These are phyloP conservation scores for Astrephomene gubernaculifera DNA, from an alignment of 139 green algal genomes.

Conservation along the genomic window DNA sequence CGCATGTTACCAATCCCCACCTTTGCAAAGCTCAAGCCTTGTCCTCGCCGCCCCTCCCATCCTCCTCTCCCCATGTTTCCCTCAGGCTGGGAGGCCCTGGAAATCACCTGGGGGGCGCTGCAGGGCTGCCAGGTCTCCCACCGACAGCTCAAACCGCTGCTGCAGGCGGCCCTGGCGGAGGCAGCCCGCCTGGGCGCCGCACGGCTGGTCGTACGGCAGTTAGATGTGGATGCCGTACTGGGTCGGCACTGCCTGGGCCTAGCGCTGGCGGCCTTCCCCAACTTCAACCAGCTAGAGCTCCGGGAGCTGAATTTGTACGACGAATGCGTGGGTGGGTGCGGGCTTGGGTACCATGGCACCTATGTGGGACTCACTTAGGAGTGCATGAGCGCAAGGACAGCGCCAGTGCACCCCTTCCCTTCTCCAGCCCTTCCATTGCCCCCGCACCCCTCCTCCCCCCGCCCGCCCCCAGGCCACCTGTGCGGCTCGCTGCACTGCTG, in stretches of 20 bases:
- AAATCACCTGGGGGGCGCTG: constrained; percentile 40
- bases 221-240: constrained; percentile 46
- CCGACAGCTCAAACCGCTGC: constrained; percentile 34
- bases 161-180: constrained; percentile 48
- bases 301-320: constrained; percentile 53
- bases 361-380: background rate
- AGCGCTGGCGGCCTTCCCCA: constrained; percentile 43
- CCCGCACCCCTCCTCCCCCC: background rate
- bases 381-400: background rate
- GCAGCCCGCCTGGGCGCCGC: constrained; percentile 12
- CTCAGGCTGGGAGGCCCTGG: constrained; percentile 43
- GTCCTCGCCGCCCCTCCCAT: background rate
- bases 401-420: background rate
- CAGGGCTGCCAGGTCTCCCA: background rate
- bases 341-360: background rate
- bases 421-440: background rate
- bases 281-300: constrained; percentile 15
- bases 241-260: constrained; percentile 3
- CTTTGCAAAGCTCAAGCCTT: no score
- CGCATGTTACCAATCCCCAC: no score
- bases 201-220: background rate
- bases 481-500: constrained; percentile 11
- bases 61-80: no score
- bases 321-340: constrained; percentile 21
- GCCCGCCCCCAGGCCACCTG: constrained; percentile 1